phyloP scores from a whole-genome alignment of 768 basidiomycete genomes.

The Podaxis sp. region DNA sequence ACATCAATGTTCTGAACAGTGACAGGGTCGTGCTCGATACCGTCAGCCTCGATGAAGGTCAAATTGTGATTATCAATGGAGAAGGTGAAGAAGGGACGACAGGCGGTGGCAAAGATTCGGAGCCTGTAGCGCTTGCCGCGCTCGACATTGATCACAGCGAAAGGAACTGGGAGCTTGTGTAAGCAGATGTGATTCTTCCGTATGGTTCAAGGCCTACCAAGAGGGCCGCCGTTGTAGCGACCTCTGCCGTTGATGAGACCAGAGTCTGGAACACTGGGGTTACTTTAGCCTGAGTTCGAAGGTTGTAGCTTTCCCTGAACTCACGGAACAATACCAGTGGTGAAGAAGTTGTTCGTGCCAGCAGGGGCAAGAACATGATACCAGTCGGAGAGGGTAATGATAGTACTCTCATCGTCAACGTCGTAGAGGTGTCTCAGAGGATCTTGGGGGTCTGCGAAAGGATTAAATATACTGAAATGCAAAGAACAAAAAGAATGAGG shows the following conservation, averaged over 20 bases:
- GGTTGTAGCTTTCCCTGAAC: not conserved
- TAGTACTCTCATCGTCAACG: conserved; percentile 19
- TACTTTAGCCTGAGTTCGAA: not conserved
- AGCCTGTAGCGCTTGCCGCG: conserved; percentile 50
- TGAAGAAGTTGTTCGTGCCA: not conserved
- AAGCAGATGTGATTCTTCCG: not conserved
- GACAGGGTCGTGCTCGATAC: conserved; percentile 31
- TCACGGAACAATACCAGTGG: conserved; percentile 14
- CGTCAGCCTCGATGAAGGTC: conserved; percentile 32
- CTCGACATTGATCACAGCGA: conserved; percentile 40
- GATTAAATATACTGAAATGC: not conserved
- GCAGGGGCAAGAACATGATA: conserved; percentile 14
- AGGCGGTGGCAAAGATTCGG: conserved; percentile 50
- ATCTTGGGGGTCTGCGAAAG: conserved; percentile 14
- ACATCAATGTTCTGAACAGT: conserved; percentile 38
- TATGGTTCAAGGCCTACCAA: conserved; percentile 9
- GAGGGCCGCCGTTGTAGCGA: conserved; percentile 22
- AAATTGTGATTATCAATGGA: conserved; percentile 34
- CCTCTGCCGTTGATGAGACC: conserved; percentile 24
- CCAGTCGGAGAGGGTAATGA: conserved; percentile 19
- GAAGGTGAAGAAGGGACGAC: conserved; percentile 40
- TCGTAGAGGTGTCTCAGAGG: conserved; percentile 22
- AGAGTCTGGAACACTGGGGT: conserved; percentile 7
- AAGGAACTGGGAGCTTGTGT: not conserved
- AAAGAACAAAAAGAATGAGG: not conserved